phyloP scores from a whole-genome alignment of 2,329 filamentous ascomycete species.

The Calonectria multiphialidica region DNA sequence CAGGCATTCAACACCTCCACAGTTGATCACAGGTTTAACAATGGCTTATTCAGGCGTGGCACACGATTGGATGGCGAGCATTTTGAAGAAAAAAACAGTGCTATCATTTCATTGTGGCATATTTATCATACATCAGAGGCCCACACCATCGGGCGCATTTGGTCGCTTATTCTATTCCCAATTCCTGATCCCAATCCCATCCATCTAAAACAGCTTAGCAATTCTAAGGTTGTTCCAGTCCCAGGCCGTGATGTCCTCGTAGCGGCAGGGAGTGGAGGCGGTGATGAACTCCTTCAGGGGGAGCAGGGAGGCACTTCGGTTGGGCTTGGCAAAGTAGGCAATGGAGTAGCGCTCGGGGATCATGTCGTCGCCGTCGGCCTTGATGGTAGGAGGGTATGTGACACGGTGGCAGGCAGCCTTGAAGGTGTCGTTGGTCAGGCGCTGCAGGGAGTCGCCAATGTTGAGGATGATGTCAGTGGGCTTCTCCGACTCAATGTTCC shows the following conservation, averaged over 20 bases:
- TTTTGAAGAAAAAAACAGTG: not conserved
- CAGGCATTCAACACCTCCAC: not conserved
- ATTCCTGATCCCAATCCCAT: not conserved
- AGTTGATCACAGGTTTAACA: not conserved
- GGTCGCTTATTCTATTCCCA: not conserved
- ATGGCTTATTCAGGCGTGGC: not conserved
- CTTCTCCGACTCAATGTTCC: constrained; percentile 38
- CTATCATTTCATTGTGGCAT: not conserved
- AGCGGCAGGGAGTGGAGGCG: constrained; percentile 36
- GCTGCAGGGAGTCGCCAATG: constrained; percentile 54
- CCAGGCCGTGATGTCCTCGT: constrained; percentile 49
- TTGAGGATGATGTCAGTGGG: constrained; percentile 52
- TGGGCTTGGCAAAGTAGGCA: constrained; percentile 47
- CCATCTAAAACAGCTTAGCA: constrained; percentile 35
- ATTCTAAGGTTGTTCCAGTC: constrained; percentile 47
- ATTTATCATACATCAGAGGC: not conserved
- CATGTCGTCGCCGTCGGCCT: constrained; percentile 26
- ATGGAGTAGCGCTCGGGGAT: constrained; percentile 45
- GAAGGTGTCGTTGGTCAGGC: constrained; percentile 51
- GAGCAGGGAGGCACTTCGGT: constrained; percentile 44
- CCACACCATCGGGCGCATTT: not conserved
- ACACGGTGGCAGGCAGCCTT: constrained; percentile 51
- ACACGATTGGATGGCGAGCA: not conserved
- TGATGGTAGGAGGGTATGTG: constrained; percentile 40
- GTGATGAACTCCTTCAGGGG: constrained; percentile 46